Base-by-base conservation (phyloP, 805 yeast species). In the Kuraishia ogatae region DNA sequence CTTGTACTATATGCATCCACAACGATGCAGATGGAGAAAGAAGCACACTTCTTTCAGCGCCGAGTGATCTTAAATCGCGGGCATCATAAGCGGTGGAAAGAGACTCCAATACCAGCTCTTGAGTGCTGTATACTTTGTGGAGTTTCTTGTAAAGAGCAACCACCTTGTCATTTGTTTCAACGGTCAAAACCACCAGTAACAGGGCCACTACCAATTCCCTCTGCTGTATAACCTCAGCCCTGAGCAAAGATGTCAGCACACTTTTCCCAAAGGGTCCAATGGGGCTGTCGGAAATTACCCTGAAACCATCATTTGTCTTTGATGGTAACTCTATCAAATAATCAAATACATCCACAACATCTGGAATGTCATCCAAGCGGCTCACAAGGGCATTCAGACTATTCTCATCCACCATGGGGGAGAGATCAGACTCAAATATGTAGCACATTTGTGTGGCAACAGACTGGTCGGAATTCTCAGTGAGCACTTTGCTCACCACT, bases 401-500 rank as follows among this genome's bases (percentile, higher is more conserved):
- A 1, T 66, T 58, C 39, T 71, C 66, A 56, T 76, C 75, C 53
- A 83, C 68, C 53, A 70, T 69, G 2, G 69, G 62, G 11, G 76
- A 67, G 51, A 85, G 67, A 19, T 69, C 60, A 0, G 68, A 57
- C 35, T 75, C 74, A 57, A 82, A 80, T 5, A 80, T 68, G 5
- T 63, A 8, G 66, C 65, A 28, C 80, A 72, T 57, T 65, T 68
- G 43, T 60, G 62, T 47, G 63, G 70, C 48, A 68, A 64, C 39
- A 2, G 39, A 23, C 19, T 35, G 23, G 35, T 11, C 13, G 19
- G 10, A 23, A 17, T 6, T 17, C 67, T 73, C 73, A 17, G 73
- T 71, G 11, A 74, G 58, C 43, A 80, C 66, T 7, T 71, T 68
- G 11, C 60, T 60, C 28, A 71, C 63, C 19, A 77, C 63, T 3